A percentile compares a stretch with the other conserved stretches of the same genome.
These are phyloP conservation scores for Thelonectria discophora DNA, from an alignment of 2,329 filamentous ascomycete genomes.

Conservation along the genomic window DNA sequence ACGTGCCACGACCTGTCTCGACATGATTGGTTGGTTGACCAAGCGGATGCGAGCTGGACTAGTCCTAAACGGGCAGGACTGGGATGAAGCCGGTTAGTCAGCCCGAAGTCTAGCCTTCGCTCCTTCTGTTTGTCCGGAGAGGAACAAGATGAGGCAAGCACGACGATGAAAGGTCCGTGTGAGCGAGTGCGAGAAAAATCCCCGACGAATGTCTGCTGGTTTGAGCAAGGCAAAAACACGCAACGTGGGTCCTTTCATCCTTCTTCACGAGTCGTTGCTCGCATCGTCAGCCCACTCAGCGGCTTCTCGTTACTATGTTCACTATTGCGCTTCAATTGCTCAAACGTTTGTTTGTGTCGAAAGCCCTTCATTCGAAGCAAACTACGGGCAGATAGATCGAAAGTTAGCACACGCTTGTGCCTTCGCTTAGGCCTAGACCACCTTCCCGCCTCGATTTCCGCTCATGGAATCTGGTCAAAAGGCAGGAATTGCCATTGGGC, in stretches of 20 bases:
- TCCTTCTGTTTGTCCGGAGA: neutral
- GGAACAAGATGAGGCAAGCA: neutral
- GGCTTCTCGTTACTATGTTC: neutral
- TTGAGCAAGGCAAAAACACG: neutral
- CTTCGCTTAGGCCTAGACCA: neutral
- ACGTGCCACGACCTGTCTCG: neutral
- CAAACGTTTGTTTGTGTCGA: neutral
- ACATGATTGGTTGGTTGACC: neutral
- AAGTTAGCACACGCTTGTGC: too few relatives aligned
- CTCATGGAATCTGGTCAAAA: constrained; percentile 1
- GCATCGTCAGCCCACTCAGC: neutral
- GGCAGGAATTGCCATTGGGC: too few relatives aligned
- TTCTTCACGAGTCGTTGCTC: neutral
- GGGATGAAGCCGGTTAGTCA: constrained; percentile 3
- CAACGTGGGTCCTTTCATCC: constrained; percentile 18
- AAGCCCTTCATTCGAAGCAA: neutral
- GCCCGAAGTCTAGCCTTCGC: neutral
- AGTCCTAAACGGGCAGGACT: neutral
- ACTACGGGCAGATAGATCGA: too few relatives aligned
- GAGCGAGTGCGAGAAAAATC: constrained; percentile 25
- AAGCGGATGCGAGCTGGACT: constrained; percentile 14
- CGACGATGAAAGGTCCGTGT: constrained; percentile 18
- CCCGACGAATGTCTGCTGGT: constrained; percentile 3
- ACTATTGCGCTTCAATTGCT: neutral
- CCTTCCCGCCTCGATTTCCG: neutral